Evolutionary conservation across 1,139 yeast species (phyloP).

Genomic region (Magnusiomyces sp.): DNA sequence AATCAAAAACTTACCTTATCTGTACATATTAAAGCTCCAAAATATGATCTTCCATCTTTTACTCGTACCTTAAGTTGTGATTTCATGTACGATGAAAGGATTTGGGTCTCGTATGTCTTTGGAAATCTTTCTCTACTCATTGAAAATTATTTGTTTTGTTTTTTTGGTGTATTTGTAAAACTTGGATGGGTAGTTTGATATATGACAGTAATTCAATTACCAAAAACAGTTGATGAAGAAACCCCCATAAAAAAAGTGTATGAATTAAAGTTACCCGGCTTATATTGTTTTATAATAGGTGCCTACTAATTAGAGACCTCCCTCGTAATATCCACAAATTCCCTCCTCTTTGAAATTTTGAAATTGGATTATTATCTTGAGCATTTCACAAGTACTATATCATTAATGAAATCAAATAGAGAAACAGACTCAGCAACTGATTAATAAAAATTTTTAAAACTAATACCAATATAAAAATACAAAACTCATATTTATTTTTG

Average conservation of each 20-base stretch:
- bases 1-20: not conserved
- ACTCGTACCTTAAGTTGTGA: not conserved
- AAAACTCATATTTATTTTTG: no score
- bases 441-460: no score
- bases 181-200: not conserved
- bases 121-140: not conserved
- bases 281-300: no score
- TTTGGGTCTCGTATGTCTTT: not conserved
- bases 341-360: no score
- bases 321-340: no score
- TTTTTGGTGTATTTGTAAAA: not conserved
- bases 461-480: no score
- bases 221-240: not conserved
- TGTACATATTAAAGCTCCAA: slow-evolving; percentile 2
- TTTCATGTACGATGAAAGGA: not conserved
- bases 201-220: not conserved
- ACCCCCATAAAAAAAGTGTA: not conserved
- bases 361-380: no score
- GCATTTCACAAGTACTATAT: no score
- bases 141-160: not conserved
- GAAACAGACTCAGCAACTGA: no score
- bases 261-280: not conserved
- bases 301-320: no score
- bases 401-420: no score
- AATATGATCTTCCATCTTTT: not conserved